Evolutionary conservation across 208 protist genomes (phyloP).

Genomic region (Trypanosoma grayi): DNA sequence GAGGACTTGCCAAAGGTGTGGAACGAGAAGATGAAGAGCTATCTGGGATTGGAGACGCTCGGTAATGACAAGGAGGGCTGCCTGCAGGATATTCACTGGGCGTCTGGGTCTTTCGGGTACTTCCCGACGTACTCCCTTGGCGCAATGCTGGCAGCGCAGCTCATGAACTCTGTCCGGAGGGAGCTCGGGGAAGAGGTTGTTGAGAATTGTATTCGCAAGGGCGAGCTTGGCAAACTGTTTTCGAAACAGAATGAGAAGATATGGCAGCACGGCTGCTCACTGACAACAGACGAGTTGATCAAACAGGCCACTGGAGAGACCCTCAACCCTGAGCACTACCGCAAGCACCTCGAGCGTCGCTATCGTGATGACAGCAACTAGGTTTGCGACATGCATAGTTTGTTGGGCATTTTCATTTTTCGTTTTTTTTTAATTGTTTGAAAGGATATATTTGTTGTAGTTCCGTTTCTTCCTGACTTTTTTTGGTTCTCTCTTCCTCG

Average conservation of each 20-base stretch:
- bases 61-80: slow-evolving; percentile 73
- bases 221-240: slow-evolving; percentile 41
- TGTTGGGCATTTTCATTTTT: too few species aligned
- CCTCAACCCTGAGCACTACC: slow-evolving; percentile 77
- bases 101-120: slow-evolving; percentile 67
- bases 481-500: too few species aligned
- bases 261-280: slow-evolving; percentile 34
- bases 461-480: too few species aligned
- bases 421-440: too few species aligned
- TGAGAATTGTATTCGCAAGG: slow-evolving; percentile 47
- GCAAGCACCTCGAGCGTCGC: slow-evolving; percentile 71
- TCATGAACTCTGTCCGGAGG: slow-evolving; percentile 64
- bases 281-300: slow-evolving; percentile 73
- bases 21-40: slow-evolving; percentile 86
- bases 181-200: slow-evolving; percentile 40
- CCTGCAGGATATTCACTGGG: slow-evolving; percentile 91
- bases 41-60: slow-evolving; percentile 76
- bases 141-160: slow-evolving; percentile 81
- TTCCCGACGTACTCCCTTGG: slow-evolving; percentile 89
- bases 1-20: slow-evolving; percentile 80
- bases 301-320: slow-evolving; percentile 63
- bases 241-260: slow-evolving; percentile 30
- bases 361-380: slow-evolving; percentile 45
- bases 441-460: too few species aligned
- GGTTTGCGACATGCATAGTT: too few species aligned